Evolutionary conservation across 805 yeast genomes (phyloP), one percentile per base, ranked within the genome.

Genomic region (Cyberlindnera samutprakarnensis): DNA sequence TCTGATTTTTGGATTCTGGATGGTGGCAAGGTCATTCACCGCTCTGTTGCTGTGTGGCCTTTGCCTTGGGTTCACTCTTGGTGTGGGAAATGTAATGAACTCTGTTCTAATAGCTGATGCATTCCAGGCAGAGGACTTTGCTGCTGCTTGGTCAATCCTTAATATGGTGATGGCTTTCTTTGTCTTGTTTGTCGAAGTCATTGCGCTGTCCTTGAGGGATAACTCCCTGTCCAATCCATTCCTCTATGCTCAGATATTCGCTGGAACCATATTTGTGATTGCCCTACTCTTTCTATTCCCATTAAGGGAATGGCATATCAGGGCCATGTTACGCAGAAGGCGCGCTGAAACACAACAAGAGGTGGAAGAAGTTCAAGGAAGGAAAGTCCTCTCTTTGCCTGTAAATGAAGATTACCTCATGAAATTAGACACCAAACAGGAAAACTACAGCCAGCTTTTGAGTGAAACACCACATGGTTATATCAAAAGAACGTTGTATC

Each of bases 211-310:
- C 1, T 44, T 75, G 30, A 62, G 57, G 30, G 55, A 47, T 10
- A 32, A 47, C 17, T 19, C 33, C 1, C 28, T 51, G 6, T 27
- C 43, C 10, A 38, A 41, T 7, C 83, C 84, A 2, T 78, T 66
- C 42, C 44, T 70, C 11, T 64, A 76, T 42, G 64, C 79, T 0
- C 84, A 78, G 44, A 65, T 75, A 1, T 75, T 75, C 51, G 65
- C 74, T 2, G 85, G 82, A 1, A 45, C 64, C 10, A 53, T 69
- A 25, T 69, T 62, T 38, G 47, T 67, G 10, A 54, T 53, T 9
- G 70, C 69, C 0, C 47, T 66, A 7, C 5, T 72, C 1, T 36
- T 68, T 22, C 52, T 69, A 33, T 30, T 69, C 2, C 54, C 70
- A 1, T 50, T 72, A 8, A 60, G 86, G 41, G 80, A 75, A 42